These are phyloP conservation scores for Fusarium miscanthi DNA, from an alignment of 2,329 filamentous ascomycete species.

Conservation along the genomic window DNA sequence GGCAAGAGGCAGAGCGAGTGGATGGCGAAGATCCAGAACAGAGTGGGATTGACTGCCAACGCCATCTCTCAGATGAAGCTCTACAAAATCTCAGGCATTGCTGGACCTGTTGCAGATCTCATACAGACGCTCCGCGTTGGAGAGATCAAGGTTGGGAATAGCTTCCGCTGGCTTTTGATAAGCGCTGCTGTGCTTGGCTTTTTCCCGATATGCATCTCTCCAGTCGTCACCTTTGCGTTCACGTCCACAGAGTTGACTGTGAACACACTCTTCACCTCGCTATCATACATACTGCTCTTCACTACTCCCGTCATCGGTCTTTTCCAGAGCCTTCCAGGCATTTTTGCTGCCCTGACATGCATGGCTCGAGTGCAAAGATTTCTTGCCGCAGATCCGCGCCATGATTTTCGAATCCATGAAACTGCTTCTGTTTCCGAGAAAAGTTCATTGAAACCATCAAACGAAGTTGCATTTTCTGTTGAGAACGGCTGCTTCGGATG, in stretches of 20 bases:
- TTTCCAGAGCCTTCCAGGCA: constrained; percentile 48
- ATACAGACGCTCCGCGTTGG: constrained; percentile 46
- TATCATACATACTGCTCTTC: constrained; percentile 52
- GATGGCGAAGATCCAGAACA: constrained; percentile 52
- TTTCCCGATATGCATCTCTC: constrained; percentile 51
- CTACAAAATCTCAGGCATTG: constrained; percentile 49
- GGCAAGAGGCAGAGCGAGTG: constrained; percentile 47
- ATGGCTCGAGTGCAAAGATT: constrained; percentile 52
- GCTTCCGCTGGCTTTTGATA: constrained; percentile 44
- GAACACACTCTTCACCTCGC: constrained; percentile 48
- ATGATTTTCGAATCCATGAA: constrained; percentile 35
- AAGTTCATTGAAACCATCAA: fast-evolving
- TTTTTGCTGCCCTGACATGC: constrained; percentile 50
- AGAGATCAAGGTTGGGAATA: constrained; percentile 46
- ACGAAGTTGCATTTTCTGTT: constrained; percentile 21
- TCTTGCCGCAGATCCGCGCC: constrained; percentile 46
- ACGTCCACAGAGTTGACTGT: constrained; percentile 41
- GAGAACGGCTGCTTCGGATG: constrained; percentile 42
- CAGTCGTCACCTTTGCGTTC: constrained; percentile 49
- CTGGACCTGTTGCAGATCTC: constrained; percentile 44
- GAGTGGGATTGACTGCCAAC: constrained; percentile 48
- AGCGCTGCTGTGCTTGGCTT: constrained; percentile 45
- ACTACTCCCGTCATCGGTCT: constrained; percentile 47
- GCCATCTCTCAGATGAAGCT: constrained; percentile 49
- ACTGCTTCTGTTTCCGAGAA: constrained; percentile 8